These are phyloP conservation scores for Trematosphaeria pertusa DNA, from an alignment of 2,329 filamentous ascomycete genomes.

Conservation along the genomic window DNA sequence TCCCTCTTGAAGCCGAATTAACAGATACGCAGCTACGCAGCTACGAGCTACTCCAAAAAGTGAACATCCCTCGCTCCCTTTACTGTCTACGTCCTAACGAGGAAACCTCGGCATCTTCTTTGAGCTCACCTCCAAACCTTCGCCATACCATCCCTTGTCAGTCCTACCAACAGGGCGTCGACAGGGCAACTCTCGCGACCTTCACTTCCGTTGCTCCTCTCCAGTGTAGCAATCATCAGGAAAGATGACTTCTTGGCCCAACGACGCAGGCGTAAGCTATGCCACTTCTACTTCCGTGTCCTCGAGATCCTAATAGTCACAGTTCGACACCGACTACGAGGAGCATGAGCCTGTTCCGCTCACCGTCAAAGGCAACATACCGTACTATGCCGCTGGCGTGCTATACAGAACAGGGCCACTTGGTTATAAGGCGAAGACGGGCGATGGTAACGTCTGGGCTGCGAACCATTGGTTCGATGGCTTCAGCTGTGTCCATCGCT, in stretches of 20 bases:
- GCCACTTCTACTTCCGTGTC: neutral
- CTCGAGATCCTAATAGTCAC: constrained; percentile 6
- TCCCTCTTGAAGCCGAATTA: too few species aligned
- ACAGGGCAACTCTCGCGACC: too few species aligned
- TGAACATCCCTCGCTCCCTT: too few species aligned
- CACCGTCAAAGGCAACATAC: constrained; percentile 69
- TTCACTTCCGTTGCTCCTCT: too few species aligned
- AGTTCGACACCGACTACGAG: constrained; percentile 74
- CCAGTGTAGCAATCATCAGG: too few species aligned
- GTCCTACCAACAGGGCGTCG: too few species aligned
- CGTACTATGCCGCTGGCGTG: constrained; percentile 72
- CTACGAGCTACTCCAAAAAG: too few species aligned
- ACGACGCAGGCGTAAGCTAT: constrained; percentile 28
- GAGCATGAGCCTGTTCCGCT: constrained; percentile 71
- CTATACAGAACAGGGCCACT: constrained; percentile 80
- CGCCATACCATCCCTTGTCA: too few species aligned
- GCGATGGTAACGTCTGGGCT: constrained; percentile 64
- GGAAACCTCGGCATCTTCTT: too few species aligned
- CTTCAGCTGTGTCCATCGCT: constrained; percentile 73
- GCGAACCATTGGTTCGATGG: constrained; percentile 84
- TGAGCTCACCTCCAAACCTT: too few species aligned
- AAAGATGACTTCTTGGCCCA: constrained; percentile 37
- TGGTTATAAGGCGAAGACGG: constrained; percentile 66
- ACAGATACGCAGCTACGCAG: too few species aligned
- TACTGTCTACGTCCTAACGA: too few species aligned